Evolutionary conservation across 2,329 filamentous ascomycete genomes (phyloP), one percentile per base, ranked within the genome.

Genomic region (Cytospora leucostoma): DNA sequence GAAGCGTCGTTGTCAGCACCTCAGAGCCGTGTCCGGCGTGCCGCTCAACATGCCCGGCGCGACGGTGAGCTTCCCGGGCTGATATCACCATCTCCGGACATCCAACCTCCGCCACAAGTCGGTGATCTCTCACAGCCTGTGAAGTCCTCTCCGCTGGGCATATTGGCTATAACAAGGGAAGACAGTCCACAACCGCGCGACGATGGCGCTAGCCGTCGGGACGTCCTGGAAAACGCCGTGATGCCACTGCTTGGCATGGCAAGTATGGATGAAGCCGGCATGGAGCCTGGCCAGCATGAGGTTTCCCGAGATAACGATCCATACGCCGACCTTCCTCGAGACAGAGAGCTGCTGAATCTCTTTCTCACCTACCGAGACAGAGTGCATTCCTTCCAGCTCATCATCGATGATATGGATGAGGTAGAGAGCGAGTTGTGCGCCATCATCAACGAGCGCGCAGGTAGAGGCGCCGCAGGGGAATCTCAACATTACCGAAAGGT

Each of bases 381-480:
- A 44, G 58, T 60, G 32, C 58, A 60, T 0, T 49, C 58, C 13
- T 60, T 60, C 7, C 58, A 60, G 33, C 27, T 54, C 37, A 60
- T 60, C 7, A 15, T 60, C 27, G 52, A 60, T 51, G 53, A 60
- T 21, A 21, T 60, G n/a, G 37, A 60, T 47, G 37, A 7, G 15
- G 40, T 60, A 27, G 58, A 60, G 21, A 37, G n/a, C 19, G 53
- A 27, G 13, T 27, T 54, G 34, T 60, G 58, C 21, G 27, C 27
- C 10, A 53, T 60, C 21, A 54, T 60, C 58, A 53, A 54, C 50
- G 15, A 32, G 3, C 27, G 37, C 27, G 35, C n/a, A 47, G 17
- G 50, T n/a, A 35, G n/a, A 17, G 17, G 50, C 44, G 10, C 37
- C 27, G 50, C 40, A 33, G 50, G 35, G 17, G 21, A 44, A 8